Conservation (phyloP, 2,329 filamentous ascomycete species). For the Xylariaceae sp. region DNA sequence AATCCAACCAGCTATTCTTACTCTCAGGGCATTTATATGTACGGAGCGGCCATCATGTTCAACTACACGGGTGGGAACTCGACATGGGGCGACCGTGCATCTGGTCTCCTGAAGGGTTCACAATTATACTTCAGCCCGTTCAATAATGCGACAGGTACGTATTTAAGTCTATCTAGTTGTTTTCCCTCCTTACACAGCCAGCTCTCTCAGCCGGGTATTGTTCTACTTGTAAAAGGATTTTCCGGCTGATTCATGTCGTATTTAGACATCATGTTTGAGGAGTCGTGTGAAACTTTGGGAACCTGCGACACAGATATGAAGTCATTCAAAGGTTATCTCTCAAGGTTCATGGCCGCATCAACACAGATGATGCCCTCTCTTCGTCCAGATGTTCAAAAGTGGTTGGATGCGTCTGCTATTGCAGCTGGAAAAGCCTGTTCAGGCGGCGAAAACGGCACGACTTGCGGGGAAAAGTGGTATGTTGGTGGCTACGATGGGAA, state of each 20-base stretch:
- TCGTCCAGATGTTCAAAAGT: slow-evolving; percentile 40
- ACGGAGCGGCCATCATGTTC: slow-evolving; percentile 60
- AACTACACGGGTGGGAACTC: slow-evolving; percentile 51
- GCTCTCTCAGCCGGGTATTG: no score
- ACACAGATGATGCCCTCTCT: slow-evolving; percentile 55
- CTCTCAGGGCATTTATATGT: slow-evolving; percentile 61
- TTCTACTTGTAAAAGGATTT: no score
- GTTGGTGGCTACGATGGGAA: slow-evolving; percentile 51
- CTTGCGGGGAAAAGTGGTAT: slow-evolving; percentile 63
- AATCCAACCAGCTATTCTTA: slow-evolving; percentile 61
- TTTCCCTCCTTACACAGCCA: no score
- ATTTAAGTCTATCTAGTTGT: no score
- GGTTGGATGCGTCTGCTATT: slow-evolving; percentile 48
- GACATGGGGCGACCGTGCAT: slow-evolving; percentile 52
- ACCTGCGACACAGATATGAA: slow-evolving; percentile 61
- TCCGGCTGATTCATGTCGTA: no score
- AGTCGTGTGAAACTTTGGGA: slow-evolving; percentile 56
- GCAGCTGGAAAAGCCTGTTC: slow-evolving; percentile 56
- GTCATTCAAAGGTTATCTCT: slow-evolving; percentile 65
- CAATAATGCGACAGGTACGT: slow-evolving; percentile 47
- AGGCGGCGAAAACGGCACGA: slow-evolving; percentile 47
- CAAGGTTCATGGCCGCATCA: slow-evolving; percentile 60
- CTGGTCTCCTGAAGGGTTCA: slow-evolving; percentile 49
- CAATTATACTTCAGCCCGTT: slow-evolving; percentile 47
- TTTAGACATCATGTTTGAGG: slow-evolving; percentile 62